These are phyloP conservation scores for Fusarium austroafricanum DNA, from an alignment of 2,329 filamentous ascomycete species.

Conservation along the genomic window DNA sequence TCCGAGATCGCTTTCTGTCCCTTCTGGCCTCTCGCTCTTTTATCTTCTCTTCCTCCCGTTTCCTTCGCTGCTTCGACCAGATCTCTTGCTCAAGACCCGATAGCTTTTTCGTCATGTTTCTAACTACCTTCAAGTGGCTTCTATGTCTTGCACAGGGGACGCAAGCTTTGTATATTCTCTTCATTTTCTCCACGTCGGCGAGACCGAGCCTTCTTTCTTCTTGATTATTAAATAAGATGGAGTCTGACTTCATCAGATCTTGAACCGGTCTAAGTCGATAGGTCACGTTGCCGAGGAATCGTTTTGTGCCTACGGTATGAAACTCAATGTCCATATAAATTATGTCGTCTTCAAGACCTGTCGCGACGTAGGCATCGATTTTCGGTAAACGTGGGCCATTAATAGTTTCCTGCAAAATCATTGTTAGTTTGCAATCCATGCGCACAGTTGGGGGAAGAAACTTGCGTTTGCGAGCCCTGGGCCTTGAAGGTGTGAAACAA, in stretches of 20 bases:
- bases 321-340: conserved; percentile 33
- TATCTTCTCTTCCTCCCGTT: neutral
- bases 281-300: conserved; percentile 32
- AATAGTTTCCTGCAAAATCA: conserved; percentile 39
- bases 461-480: conserved; percentile 41
- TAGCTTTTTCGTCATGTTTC: neutral
- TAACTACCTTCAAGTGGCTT: no score
- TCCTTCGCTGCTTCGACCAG: conserved; percentile 60
- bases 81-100: conserved; percentile 74
- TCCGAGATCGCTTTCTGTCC: neutral
- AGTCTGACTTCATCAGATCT: no score
- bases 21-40: neutral
- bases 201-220: no score
- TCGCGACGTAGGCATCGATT: conserved; percentile 41
- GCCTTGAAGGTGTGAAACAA: neutral
- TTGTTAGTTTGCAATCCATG: neutral
- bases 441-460: neutral
- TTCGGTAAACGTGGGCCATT: conserved; percentile 39
- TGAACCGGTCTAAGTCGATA: neutral
- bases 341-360: neutral
- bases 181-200: neutral
- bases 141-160: neutral
- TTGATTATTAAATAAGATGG: no score
- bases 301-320: conserved; percentile 41
- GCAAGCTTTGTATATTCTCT: neutral